These are phyloP conservation scores for Leucocoprinus birnbaumii DNA, from an alignment of 768 basidiomycete genomes.

Conservation along the genomic window DNA sequence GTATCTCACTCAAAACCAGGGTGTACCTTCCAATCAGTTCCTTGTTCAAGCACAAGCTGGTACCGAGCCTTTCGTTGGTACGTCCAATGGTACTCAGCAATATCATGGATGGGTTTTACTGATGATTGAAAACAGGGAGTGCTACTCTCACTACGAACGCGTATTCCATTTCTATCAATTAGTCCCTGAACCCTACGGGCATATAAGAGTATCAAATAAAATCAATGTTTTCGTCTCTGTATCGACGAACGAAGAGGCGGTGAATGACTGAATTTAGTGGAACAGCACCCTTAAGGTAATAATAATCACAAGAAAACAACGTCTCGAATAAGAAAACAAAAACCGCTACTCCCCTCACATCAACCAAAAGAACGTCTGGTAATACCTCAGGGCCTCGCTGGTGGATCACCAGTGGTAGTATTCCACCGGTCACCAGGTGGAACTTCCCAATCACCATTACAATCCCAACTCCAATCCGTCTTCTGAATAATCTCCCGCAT, in stretches of 20 bases:
- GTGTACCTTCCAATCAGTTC: slow-evolving; percentile 28
- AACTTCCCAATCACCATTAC: slow-evolving; percentile 73
- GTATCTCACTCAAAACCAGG: slow-evolving; percentile 26
- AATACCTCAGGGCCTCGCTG: slow-evolving; percentile 22
- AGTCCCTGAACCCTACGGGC: background rate
- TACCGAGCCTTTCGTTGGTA: slow-evolving; percentile 32
- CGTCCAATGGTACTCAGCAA: background rate
- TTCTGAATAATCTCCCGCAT: slow-evolving; percentile 62
- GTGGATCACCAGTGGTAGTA: slow-evolving; percentile 69
- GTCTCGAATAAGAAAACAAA: no score
- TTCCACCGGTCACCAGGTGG: slow-evolving; percentile 67
- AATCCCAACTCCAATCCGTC: slow-evolving; percentile 76
- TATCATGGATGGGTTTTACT: no score
- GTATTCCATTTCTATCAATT: slow-evolving; percentile 30
- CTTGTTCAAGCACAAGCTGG: slow-evolving; percentile 33
- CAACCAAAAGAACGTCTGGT: no score
- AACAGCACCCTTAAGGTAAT: no score
- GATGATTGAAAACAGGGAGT: no score
- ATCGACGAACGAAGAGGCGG: no score
- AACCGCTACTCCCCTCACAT: no score
- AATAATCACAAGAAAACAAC: no score
- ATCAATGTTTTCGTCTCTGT: background rate
- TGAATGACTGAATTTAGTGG: no score
- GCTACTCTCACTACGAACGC: slow-evolving; percentile 28
- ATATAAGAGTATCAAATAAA: background rate